phyloP scores from a whole-genome alignment of 176 grass and related monocot species.

The Oryza rufipogon region DNA sequence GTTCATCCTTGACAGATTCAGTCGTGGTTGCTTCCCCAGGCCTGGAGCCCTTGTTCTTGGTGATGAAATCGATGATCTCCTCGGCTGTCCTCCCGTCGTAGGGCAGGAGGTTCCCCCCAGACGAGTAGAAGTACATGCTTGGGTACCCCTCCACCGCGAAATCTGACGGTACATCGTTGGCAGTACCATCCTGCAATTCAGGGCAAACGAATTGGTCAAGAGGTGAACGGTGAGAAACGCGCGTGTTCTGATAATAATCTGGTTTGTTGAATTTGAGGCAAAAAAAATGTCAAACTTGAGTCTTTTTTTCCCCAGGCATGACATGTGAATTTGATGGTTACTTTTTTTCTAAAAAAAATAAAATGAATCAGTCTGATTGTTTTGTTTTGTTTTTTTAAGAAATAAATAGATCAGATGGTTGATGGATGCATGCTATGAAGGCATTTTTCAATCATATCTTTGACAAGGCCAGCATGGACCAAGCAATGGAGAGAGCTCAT shows the following conservation, averaged over 20 bases:
- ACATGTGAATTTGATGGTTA: not conserved
- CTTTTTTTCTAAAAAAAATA: not conserved
- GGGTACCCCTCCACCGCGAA: slow-evolving; percentile 56
- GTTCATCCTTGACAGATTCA: slow-evolving; percentile 59
- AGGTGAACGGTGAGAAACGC: not conserved
- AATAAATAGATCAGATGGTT: not conserved
- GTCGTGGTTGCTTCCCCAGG: slow-evolving; percentile 18
- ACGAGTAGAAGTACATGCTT: slow-evolving; percentile 56
- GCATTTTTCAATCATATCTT: not conserved
- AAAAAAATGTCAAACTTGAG: not conserved
- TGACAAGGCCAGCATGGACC: not conserved
- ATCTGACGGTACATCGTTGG: slow-evolving; percentile 54
- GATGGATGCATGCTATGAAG: not conserved
- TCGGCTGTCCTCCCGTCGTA: slow-evolving; percentile 50
- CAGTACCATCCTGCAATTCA: slow-evolving; percentile 50
- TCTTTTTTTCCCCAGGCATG: not conserved
- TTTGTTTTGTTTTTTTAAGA: too few species aligned
- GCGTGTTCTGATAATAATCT: not conserved
- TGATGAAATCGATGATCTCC: slow-evolving; percentile 57
- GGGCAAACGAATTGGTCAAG: not conserved
- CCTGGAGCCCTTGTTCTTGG: slow-evolving; percentile 52
- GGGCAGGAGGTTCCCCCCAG: slow-evolving; percentile 46
- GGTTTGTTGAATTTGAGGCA: not conserved
- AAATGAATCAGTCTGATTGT: not conserved
- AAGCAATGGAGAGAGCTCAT: slow-evolving; percentile 10